Evolutionary conservation across 352 stramenopile species (phyloP).

Genomic region (Phytopythium ostracodes): DNA sequence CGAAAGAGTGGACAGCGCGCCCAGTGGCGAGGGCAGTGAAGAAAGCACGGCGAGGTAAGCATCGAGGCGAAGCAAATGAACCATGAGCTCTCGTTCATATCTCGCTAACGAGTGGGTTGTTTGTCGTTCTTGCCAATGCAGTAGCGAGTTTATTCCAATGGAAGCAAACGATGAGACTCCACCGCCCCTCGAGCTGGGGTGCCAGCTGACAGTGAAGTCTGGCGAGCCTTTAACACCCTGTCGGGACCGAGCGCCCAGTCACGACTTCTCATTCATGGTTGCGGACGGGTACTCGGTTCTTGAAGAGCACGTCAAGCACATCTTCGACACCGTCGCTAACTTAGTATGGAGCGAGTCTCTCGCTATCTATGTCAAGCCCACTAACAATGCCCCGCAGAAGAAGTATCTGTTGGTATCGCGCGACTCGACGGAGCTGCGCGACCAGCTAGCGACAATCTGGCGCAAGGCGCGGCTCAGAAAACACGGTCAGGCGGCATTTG

Average conservation of each 20-base stretch:
- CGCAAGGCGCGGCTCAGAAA: slow-evolving; percentile 6
- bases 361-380: slow-evolving; percentile 11
- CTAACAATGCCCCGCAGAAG: slow-evolving; percentile 9
- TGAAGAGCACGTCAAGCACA: slow-evolving; percentile 7
- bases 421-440: neutral
- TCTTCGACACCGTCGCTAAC: neutral
- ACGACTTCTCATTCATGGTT: slow-evolving; percentile 4
- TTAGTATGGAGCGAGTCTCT: neutral
- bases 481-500: slow-evolving; percentile 9
- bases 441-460: slow-evolving; percentile 6
- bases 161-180: too few relatives aligned
- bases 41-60: too few relatives aligned
- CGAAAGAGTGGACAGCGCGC: too few relatives aligned
- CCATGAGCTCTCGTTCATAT: too few relatives aligned
- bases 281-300: slow-evolving; percentile 6
- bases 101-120: too few relatives aligned
- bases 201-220: slow-evolving; percentile 10
- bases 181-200: slow-evolving; percentile 1
- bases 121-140: too few relatives aligned
- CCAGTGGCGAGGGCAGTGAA: too few relatives aligned
- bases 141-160: too few relatives aligned
- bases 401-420: neutral
- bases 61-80: too few relatives aligned
- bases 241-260: slow-evolving; percentile 4
- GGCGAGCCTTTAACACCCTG: slow-evolving; percentile 2